Evolutionary conservation across 2,329 filamentous ascomycete species (phyloP), one percentile per base, ranked within the genome.

Genomic region (Botrytis elliptica): DNA sequence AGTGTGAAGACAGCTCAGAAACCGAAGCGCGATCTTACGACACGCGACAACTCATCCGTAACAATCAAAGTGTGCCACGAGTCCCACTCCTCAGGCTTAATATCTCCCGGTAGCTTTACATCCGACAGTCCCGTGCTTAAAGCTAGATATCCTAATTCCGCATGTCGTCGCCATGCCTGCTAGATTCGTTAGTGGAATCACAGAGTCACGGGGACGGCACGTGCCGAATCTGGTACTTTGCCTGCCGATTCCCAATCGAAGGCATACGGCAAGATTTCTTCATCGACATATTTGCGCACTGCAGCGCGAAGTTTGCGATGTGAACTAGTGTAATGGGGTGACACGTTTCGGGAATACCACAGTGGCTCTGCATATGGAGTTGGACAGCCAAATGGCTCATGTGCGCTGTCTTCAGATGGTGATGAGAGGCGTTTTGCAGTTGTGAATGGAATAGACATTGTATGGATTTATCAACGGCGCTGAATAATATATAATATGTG

Each of bases 161-260:
- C 77, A 73, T 81, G 78, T 42, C 78, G 72, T 71, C 79, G 78
- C 49, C 77, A 78, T 18, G 74, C 80, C 80, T 80, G 55, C 20
- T 60, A 2, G 20, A 33, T 16, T 49, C 4, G 49, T 76, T 5
- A 72, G 69, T 20, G 73, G 9, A 9, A 20, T 14, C n/a, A 44
- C 66, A 5, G 49, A 18, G 5, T 49, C 33, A 70, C 22, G 25
- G 36, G 44, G 20, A 77, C 77, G 9, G 79, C 79, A 60, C 83
- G 80, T 52, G 82, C 86, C 64, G 81, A 77, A 10, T 81, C 79
- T 18, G 87, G 87, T 20, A 88, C 87, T 71, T 86, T 80, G 2
- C 86, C 86, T 3, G 86, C 86, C 5, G 84, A 85, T 79, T 92
- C 91, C 90, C 90, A 92, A 57, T 91, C 88, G 46, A 89, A 85